Conservation (phyloP, 441 rosid genomes). For the Bruguiera hainesii region DNA sequence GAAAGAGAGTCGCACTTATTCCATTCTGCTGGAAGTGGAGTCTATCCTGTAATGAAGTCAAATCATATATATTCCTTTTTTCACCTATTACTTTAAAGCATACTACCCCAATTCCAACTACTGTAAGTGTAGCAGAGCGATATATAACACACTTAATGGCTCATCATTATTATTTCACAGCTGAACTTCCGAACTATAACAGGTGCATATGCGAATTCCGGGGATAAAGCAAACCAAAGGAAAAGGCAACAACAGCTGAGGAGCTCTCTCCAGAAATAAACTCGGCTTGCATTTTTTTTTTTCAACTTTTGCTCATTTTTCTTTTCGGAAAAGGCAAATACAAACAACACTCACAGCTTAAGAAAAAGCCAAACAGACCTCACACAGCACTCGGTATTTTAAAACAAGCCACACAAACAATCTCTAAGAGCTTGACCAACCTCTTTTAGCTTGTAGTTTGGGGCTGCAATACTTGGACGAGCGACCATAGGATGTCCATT, state of each 20-base stretch:
- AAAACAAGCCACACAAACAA: slow-evolving; percentile 19
- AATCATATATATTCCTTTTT: too few species aligned
- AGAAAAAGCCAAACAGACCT: slow-evolving; percentile 25
- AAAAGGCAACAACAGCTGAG: neutral
- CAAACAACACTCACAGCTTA: slow-evolving; percentile 20
- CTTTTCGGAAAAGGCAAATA: slow-evolving; percentile 5
- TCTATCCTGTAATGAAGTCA: too few species aligned
- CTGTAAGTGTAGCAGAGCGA: neutral
- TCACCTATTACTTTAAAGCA: too few species aligned
- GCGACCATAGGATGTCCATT: slow-evolving; percentile 93
- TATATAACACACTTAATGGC: neutral
- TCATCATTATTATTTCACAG: slow-evolving; percentile 5
- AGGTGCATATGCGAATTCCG: neutral
- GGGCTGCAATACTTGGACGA: slow-evolving; percentile 76
- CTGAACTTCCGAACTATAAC: slow-evolving; percentile 10
- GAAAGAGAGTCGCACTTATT: too few species aligned
- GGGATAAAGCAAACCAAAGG: neutral
- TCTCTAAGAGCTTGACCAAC: slow-evolving; percentile 23
- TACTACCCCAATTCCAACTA: too few species aligned
- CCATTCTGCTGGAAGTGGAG: too few species aligned
- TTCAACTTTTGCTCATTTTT: slow-evolving; percentile 6
- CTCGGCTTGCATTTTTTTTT: slow-evolving; percentile 3
- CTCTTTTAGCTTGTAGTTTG: slow-evolving; percentile 44
- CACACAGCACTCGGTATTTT: slow-evolving; percentile 30
- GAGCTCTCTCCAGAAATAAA: neutral